Conservation (phyloP, 805 yeast species). For the Saturnispora sekii region DNA sequence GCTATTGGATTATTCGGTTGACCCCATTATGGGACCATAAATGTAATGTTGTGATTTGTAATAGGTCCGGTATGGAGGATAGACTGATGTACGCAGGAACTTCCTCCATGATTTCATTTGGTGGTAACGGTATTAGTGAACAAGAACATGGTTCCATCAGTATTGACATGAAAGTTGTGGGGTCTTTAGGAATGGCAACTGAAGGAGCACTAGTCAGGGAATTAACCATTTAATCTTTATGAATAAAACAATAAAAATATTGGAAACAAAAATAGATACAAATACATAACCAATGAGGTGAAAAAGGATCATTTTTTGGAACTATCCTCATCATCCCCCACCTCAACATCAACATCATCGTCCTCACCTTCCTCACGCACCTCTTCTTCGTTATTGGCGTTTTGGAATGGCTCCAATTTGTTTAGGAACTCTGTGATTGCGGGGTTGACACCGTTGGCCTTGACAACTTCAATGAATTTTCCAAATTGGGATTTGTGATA, state of each 20-base stretch:
- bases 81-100: slow-evolving; percentile 62
- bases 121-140: slow-evolving; percentile 27
- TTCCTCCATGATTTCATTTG: slow-evolving; percentile 46
- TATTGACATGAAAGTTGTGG: slow-evolving; percentile 41
- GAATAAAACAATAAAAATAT: not conserved
- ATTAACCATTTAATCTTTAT: slow-evolving; percentile 19
- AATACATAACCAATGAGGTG: not conserved
- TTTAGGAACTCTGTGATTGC: slow-evolving; percentile 10
- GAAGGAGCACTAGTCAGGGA: slow-evolving; percentile 61
- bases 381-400: not conserved
- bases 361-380: not conserved
- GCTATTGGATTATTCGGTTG: slow-evolving; percentile 67
- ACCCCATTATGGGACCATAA: slow-evolving; percentile 20
- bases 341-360: not conserved
- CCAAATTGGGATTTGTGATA: slow-evolving; percentile 51
- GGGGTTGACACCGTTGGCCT: slow-evolving; percentile 9
- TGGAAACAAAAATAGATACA: not conserved
- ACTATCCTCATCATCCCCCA: not conserved
- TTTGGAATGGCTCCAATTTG: slow-evolving; percentile 3
- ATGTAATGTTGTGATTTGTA: slow-evolving; percentile 44
- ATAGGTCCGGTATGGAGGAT: slow-evolving; percentile 72
- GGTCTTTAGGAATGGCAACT: slow-evolving; percentile 49
- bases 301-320: not conserved
- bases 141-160: slow-evolving; percentile 14
- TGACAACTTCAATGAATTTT: slow-evolving; percentile 8